phyloP scores from a whole-genome alignment of 257 asterid genomes.

The Penstemon barbatus region DNA sequence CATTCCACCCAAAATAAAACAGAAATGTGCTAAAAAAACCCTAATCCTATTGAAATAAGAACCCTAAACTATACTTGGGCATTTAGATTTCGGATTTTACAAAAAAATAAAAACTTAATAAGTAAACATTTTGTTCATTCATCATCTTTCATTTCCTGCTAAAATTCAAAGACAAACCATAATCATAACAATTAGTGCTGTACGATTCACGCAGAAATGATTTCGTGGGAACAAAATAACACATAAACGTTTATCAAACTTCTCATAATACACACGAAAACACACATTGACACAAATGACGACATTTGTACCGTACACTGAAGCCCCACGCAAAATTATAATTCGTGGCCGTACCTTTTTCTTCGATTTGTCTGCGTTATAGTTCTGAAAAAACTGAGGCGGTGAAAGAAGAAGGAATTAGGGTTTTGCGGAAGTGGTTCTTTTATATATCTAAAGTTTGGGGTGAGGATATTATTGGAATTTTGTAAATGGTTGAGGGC shows the following conservation, averaged over 20 bases:
- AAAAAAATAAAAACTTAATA: too few relatives aligned
- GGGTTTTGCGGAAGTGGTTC: constrained; percentile 41
- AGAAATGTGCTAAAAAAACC: neutral
- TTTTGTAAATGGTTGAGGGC: constrained; percentile 16
- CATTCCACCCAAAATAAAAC: constrained; percentile 9
- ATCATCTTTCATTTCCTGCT: too few relatives aligned
- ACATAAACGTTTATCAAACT: too few relatives aligned
- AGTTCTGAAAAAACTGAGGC: constrained; percentile 34
- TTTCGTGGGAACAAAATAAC: too few relatives aligned
- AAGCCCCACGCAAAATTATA: too few relatives aligned
- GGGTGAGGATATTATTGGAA: constrained; percentile 10
- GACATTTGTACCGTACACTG: neutral
- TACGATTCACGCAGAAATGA: too few relatives aligned
- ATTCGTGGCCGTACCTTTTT: constrained; percentile 33
- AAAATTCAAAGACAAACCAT: too few relatives aligned
- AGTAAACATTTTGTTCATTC: too few relatives aligned
- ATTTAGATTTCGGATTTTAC: too few relatives aligned
- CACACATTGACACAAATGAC: neutral
- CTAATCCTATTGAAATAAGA: neutral
- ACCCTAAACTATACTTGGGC: too few relatives aligned
- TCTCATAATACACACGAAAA: neutral
- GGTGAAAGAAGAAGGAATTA: constrained; percentile 32
- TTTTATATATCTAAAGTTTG: constrained; percentile 23
- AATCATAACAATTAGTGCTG: too few relatives aligned
- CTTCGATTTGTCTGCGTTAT: constrained; percentile 25